These are phyloP conservation scores for Rosa persica DNA, from an alignment of 306 rosid genomes.

Conservation along the genomic window DNA sequence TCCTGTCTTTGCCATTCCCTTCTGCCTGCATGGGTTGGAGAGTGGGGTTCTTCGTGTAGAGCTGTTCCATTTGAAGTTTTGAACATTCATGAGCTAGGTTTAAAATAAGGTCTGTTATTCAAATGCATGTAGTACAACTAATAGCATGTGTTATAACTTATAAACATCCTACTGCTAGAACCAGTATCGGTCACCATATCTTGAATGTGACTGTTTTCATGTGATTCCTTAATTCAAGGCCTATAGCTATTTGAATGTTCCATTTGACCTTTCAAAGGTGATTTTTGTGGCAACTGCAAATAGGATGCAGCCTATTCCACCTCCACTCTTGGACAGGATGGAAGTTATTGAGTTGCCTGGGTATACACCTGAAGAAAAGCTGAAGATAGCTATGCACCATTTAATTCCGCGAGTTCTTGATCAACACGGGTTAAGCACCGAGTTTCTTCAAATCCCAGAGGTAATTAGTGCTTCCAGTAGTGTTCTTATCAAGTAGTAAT, in stretches of 20 bases:
- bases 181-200: not conserved
- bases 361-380: slow-evolving; percentile 93
- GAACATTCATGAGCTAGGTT: not conserved
- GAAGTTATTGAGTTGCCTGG: slow-evolving; percentile 99
- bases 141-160: not conserved
- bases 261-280: slow-evolving; percentile 91
- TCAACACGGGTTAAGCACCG: slow-evolving; percentile 86
- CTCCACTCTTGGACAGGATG: slow-evolving; percentile 96
- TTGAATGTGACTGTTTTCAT: slow-evolving; percentile 2
- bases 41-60: not conserved
- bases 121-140: not conserved
- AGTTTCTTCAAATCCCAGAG: slow-evolving; percentile 93
- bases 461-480: slow-evolving; percentile 37
- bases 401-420: slow-evolving; percentile 94
- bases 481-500: not conserved
- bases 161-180: not conserved
- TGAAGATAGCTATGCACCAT: slow-evolving; percentile 86
- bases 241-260: slow-evolving; percentile 92
- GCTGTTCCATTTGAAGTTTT: not conserved
- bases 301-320: slow-evolving; percentile 88
- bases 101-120: not conserved
- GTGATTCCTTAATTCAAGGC: slow-evolving; percentile 58
- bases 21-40: not conserved
- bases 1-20: not conserved
- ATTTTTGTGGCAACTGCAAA: slow-evolving; percentile 96